Conservation (phyloP, 2,329 filamentous ascomycete species). For the Xylogone sp. region DNA sequence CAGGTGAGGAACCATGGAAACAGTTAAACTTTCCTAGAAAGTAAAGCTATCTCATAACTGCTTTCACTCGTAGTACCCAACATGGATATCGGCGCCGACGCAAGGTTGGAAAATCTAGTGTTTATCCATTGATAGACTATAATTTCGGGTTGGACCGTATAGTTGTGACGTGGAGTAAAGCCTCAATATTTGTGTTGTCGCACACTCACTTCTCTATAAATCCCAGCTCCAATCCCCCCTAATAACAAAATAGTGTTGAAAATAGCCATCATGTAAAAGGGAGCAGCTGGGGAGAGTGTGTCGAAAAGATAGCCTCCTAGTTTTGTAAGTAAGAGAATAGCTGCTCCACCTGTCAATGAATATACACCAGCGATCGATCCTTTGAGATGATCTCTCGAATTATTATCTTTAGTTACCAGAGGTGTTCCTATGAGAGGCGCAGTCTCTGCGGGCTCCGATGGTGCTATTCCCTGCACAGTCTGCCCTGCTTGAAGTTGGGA, state of each 20-base stretch:
- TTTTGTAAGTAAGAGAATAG: constrained; percentile 89
- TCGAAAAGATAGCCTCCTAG: constrained; percentile 86
- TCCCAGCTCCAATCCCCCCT: constrained; percentile 28
- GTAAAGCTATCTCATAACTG: too few species aligned
- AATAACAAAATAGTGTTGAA: constrained; percentile 76
- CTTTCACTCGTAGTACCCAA: too few species aligned
- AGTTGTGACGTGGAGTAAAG: not conserved
- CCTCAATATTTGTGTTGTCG: constrained; percentile 2
- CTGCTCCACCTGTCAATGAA: constrained; percentile 82
- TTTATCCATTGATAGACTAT: too few species aligned
- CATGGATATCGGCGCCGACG: too few species aligned
- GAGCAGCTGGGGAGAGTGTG: constrained; percentile 65
- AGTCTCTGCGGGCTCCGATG: constrained; percentile 13
- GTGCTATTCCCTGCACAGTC: not conserved
- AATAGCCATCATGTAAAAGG: constrained; percentile 89
- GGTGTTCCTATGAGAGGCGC: constrained; percentile 25
- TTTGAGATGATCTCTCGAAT: constrained; percentile 55
- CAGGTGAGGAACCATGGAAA: too few species aligned
- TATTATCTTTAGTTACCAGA: constrained; percentile 11
- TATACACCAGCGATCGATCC: constrained; percentile 95
- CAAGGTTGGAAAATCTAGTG: too few species aligned
- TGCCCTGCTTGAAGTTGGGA: constrained; percentile 19
- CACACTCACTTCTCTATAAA: constrained; percentile 21
- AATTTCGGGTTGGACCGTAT: too few species aligned
- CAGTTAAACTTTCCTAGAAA: too few species aligned